These are phyloP conservation scores for sunflower (Helianthus annuus) DNA, from an alignment of 129 eudicot genomes.

Conservation along the genomic window DNA sequence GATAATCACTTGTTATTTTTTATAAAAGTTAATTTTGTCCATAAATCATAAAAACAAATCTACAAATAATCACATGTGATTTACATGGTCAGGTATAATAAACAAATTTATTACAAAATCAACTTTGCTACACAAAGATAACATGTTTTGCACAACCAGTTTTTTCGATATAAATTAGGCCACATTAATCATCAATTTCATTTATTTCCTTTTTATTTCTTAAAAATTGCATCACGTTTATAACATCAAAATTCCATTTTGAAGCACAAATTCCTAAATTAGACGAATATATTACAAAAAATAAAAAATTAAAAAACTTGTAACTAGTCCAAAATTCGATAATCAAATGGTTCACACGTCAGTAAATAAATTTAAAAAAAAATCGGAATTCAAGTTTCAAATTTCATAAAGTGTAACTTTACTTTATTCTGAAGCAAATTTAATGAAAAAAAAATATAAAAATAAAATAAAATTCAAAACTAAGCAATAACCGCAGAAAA, in stretches of 20 bases:
- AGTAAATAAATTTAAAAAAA: neutral
- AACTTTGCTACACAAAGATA: too few species aligned
- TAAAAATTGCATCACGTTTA: neutral
- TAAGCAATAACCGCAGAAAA: slow-evolving; percentile 5
- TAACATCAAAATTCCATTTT: slow-evolving; percentile 19
- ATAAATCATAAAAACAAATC: too few species aligned
- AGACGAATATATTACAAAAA: slow-evolving; percentile 20
- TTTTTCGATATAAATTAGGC: too few species aligned
- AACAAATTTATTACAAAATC: too few species aligned
- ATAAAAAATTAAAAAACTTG: too few species aligned
- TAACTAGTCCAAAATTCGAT: slow-evolving; percentile 6
- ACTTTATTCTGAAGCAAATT: slow-evolving; percentile 15
- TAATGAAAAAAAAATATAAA: neutral
- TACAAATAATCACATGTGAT: too few species aligned
- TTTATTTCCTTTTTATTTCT: neutral
- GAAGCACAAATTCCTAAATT: neutral
- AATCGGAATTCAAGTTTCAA: neutral
- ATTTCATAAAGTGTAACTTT: slow-evolving; percentile 17
- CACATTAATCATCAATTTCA: too few species aligned
- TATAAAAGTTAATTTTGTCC: too few species aligned
- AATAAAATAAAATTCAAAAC: neutral
- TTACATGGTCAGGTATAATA: too few species aligned
- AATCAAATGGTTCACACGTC: slow-evolving; percentile 25
- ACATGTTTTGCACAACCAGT: too few species aligned
- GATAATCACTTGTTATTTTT: neutral